Percentiles rank a stretch among this genome's conserved stretches.
These are phyloP conservation scores for Priceomyces medius DNA, from an alignment of 805 yeast genomes.

Conservation along the genomic window DNA sequence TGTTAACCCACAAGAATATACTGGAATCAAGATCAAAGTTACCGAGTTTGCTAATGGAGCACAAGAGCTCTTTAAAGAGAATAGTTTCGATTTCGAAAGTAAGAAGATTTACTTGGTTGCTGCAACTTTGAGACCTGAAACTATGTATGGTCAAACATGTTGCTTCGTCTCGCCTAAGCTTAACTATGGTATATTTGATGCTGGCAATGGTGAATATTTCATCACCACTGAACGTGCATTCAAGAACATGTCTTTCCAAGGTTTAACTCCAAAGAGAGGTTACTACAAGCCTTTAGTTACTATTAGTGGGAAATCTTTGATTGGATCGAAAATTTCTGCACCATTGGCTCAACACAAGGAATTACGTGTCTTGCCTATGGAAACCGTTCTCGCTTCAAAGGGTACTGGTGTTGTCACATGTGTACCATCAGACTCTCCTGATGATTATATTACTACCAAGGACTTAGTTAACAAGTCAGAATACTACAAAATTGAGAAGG, in stretches of 20 bases:
- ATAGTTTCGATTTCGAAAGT: slow-evolving; percentile 44
- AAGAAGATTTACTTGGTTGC: slow-evolving; percentile 85
- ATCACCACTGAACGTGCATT: slow-evolving; percentile 93
- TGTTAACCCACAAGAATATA: slow-evolving; percentile 93
- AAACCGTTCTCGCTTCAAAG: slow-evolving; percentile 87
- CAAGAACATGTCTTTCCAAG: slow-evolving; percentile 96
- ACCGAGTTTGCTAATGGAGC: slow-evolving; percentile 59
- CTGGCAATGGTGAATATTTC: slow-evolving; percentile 70
- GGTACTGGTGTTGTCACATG: slow-evolving; percentile 99
- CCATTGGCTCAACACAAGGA: slow-evolving; percentile 72
- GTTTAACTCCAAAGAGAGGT: slow-evolving; percentile 87
- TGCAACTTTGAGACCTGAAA: slow-evolving; percentile 97
- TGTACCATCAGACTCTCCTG: slow-evolving; percentile 99
- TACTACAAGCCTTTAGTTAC: slow-evolving; percentile 56
- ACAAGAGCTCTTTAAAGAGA: slow-evolving; percentile 50
- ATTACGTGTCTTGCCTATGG: slow-evolving; percentile 93
- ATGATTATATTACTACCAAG: slow-evolving; percentile 83
- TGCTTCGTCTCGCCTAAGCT: slow-evolving; percentile 97
- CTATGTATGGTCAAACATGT: slow-evolving; percentile 98
- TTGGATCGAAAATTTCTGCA: slow-evolving; percentile 85
- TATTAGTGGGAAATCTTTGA: slow-evolving; percentile 68
- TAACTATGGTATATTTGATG: slow-evolving; percentile 85
- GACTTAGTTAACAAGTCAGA: slow-evolving; percentile 90
- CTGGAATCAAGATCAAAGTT: slow-evolving; percentile 83
- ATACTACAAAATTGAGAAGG: slow-evolving; percentile 77